Evolutionary conservation across 192 early-diverging fungal genomes (phyloP), one percentile per base, ranked within the genome.

Genomic region (Chytriomyces sp.): DNA sequence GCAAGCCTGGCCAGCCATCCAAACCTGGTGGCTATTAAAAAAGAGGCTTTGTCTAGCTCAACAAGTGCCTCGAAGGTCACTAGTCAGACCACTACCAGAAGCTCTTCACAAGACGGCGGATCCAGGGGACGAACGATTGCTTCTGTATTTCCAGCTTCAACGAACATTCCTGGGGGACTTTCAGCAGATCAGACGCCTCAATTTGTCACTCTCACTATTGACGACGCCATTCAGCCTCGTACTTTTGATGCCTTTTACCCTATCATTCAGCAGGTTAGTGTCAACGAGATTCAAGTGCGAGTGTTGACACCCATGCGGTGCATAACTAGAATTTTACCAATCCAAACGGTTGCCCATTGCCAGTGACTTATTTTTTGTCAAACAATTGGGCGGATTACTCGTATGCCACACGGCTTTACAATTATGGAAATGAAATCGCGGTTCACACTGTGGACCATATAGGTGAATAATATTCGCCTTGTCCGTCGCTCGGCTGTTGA

Each of bases 301-400:
- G 33, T 5, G 32, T 28, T 30, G 64, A 67, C 10, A 52, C 64
- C 12, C 57, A 59, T 31, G 36, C 28, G 64, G 62, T 5, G 6
- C n/a, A 59, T 22, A 22, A 49, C 31, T 59, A 67, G n/a, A 10
- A 28, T 22, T 28, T 33, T 36, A 83, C 72, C 14, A 83, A 83
- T 22, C 81, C 81, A 39, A 83, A 83, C 64, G 82, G 87, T 2
- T 89, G 88, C 64, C 78, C 80, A 30, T 79, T 81, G 32, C 82
- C 80, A 68, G 80, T 78, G 12, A 84, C 87, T 22, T 89, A 79
- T 77, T 89, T 84, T 66, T 5, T 36, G 60, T 62, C 8, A 26
- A 37, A 25, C 30, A 17, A 26, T 8, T 26, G 26, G 26, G 10
- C 56, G 12, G 30, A 58, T n/a, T n/a, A n/a, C n/a, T n/a, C n/a